A percentile compares a stretch with the other conserved stretches of the same genome.
These are phyloP conservation scores for Boeremia exigua DNA, from an alignment of 2,329 filamentous ascomycete genomes.

Conservation along the genomic window DNA sequence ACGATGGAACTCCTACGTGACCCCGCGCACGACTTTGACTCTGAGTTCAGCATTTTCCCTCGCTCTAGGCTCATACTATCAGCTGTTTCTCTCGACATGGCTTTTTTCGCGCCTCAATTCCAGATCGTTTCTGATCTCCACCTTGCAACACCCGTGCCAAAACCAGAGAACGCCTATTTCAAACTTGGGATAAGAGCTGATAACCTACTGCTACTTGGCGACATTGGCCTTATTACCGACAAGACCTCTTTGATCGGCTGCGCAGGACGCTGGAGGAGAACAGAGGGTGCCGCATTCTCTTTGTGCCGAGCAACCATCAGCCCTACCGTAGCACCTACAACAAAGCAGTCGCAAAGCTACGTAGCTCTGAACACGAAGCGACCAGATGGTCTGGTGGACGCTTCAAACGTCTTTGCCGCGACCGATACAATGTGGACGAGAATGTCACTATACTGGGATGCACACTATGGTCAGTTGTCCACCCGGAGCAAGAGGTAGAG, in stretches of 20 bases:
- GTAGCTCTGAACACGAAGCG: no score
- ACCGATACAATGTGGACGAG: neutral
- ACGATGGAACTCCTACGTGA: no score
- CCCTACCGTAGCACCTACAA: neutral
- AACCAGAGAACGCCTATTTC: neutral
- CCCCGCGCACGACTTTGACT: no score
- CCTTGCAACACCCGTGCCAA: neutral
- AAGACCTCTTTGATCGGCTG: neutral
- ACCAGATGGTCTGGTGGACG: neutral
- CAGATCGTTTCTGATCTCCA: neutral
- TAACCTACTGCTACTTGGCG: neutral
- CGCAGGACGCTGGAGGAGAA: neutral
- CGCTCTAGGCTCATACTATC: no score
- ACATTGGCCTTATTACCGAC: neutral
- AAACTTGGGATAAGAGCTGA: neutral
- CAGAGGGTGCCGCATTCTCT: neutral
- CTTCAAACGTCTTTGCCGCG: neutral
- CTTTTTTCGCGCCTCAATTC: neutral
- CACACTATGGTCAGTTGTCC: no score
- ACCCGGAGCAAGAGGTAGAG: no score
- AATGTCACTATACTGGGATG: no score
- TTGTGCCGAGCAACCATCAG: neutral
- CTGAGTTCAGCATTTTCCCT: no score
- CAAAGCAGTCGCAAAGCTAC: neutral
- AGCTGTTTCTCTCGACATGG: neutral